Conservation (phyloP, 352 stramenopile genomes). For the Pythium utonaiense region DNA sequence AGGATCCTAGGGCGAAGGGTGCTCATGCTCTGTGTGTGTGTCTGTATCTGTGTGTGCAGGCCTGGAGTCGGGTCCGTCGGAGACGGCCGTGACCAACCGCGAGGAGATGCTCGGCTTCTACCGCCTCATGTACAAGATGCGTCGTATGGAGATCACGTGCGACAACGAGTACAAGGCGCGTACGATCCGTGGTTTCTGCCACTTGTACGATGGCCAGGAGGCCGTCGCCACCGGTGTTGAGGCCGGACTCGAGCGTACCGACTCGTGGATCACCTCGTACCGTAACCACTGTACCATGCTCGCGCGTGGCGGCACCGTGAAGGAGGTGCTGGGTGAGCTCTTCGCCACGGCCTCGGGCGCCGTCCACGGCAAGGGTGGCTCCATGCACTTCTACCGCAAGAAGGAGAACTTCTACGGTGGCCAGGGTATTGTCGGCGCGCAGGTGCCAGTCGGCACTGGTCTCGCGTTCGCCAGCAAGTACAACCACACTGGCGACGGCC, state of each 20-base stretch:
- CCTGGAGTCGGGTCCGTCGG: constrained; percentile 63
- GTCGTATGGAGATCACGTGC: constrained; percentile 99
- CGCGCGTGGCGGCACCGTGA: constrained; percentile 91
- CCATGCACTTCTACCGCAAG: constrained; percentile 99
- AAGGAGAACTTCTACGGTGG: constrained; percentile 98
- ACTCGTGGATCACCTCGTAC: constrained; percentile 99
- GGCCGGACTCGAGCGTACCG: constrained; percentile 90
- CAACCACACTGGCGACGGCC: constrained; percentile 89
- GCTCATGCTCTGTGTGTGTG: too few relatives aligned
- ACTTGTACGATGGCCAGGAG: constrained; percentile 99
- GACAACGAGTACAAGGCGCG: constrained; percentile 99
- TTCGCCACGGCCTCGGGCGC: constrained; percentile 92
- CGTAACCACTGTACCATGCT: constrained; percentile 99
- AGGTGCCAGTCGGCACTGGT: constrained; percentile 97
- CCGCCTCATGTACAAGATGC: constrained; percentile 99
- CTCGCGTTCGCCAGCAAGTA: constrained; percentile 99
- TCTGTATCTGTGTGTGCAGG: too few relatives aligned
- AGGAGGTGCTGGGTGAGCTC: constrained; percentile 93
- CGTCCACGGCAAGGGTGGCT: constrained; percentile 96
- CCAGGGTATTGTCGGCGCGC: constrained; percentile 97
- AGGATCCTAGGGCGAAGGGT: too few relatives aligned
- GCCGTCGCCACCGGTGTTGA: constrained; percentile 98
- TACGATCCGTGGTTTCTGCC: constrained; percentile 99
- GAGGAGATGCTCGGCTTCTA: constrained; percentile 97
- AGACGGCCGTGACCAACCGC: constrained; percentile 84